Evolutionary conservation across 169 alveolate species (phyloP).

Genomic region (Plasmodium ovale): DNA sequence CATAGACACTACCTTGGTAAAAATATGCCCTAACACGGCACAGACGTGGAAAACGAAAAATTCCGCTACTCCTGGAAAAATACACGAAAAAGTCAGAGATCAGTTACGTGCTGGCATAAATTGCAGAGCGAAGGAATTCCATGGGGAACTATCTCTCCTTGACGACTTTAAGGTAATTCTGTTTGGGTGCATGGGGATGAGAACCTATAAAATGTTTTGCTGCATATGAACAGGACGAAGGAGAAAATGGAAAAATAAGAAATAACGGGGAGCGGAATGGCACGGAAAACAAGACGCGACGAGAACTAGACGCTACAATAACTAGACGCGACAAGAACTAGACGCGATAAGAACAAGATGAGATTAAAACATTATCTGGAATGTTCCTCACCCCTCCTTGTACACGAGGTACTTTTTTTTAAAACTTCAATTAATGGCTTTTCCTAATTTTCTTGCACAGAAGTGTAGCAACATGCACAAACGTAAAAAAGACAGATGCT

Average conservation of each 20-base stretch:
- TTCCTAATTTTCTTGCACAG: too few species aligned
- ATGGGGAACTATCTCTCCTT: slow-evolving; percentile 24
- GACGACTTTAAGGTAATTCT: slow-evolving; percentile 54
- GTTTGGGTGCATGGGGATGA: slow-evolving; percentile 71
- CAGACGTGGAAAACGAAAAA: slow-evolving; percentile 11
- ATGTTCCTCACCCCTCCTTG: too few species aligned
- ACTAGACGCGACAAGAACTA: too few species aligned
- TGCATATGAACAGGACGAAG: neutral
- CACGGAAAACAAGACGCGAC: neutral
- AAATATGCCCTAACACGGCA: neutral
- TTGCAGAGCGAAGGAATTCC: neutral
- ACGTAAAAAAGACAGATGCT: neutral
- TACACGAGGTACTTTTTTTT: too few species aligned
- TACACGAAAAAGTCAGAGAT: slow-evolving; percentile 14
- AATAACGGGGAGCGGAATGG: neutral
- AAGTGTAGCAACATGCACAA: too few species aligned
- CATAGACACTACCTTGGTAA: slow-evolving; percentile 25
- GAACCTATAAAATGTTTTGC: slow-evolving; percentile 57
- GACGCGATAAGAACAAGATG: too few species aligned
- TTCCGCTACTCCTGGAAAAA: neutral
- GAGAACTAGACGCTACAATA: too few species aligned
- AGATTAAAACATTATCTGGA: too few species aligned
- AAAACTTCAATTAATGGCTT: too few species aligned
- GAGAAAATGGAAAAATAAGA: neutral
- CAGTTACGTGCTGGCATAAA: too few species aligned